These are phyloP conservation scores for Peniophora sp. DNA, from an alignment of 1,284 basidiomycete species.

Conservation along the genomic window DNA sequence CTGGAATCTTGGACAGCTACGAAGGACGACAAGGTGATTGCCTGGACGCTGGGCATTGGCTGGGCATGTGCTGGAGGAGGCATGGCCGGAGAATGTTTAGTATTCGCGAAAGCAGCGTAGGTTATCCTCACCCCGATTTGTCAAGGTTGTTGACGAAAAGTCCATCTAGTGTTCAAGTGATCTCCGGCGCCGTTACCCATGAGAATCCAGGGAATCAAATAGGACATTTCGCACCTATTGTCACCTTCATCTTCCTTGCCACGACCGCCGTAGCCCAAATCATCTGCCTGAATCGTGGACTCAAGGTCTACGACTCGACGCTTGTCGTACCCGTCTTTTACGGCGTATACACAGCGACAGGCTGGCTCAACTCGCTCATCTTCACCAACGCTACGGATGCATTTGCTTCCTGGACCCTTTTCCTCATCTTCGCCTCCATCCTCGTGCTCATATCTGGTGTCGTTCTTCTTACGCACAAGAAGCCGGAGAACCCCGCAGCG, in stretches of 20 bases:
- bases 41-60: slow-evolving; percentile 84
- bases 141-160: slow-evolving; percentile 5
- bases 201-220: slow-evolving; percentile 82
- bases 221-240: slow-evolving; percentile 70
- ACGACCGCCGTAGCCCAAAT: slow-evolving; percentile 84
- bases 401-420: slow-evolving; percentile 80
- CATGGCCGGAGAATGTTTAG: slow-evolving; percentile 80
- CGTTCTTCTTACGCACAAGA: slow-evolving; percentile 78
- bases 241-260: slow-evolving; percentile 76
- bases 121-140: slow-evolving; percentile 30
- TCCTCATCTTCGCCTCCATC: slow-evolving; percentile 82
- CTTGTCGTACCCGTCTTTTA: slow-evolving; percentile 71
- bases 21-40: slow-evolving; percentile 75
- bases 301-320: slow-evolving; percentile 74
- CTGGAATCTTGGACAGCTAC: slow-evolving; percentile 72
- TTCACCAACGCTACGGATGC: slow-evolving; percentile 80
- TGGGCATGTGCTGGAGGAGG: slow-evolving; percentile 91
- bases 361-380: slow-evolving; percentile 37
- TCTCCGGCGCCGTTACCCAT: slow-evolving; percentile 67
- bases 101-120: slow-evolving; percentile 86
- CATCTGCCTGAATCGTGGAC: slow-evolving; percentile 80
- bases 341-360: slow-evolving; percentile 56
- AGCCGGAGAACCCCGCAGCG: slow-evolving; percentile 46
- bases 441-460: slow-evolving; percentile 81
- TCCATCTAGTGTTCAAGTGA: slow-evolving; percentile 63